A percentile compares a stretch with the other conserved stretches of the same genome.
These are phyloP conservation scores for Botrytis squamosa DNA, from an alignment of 2,329 filamentous ascomycete species.

Conservation along the genomic window DNA sequence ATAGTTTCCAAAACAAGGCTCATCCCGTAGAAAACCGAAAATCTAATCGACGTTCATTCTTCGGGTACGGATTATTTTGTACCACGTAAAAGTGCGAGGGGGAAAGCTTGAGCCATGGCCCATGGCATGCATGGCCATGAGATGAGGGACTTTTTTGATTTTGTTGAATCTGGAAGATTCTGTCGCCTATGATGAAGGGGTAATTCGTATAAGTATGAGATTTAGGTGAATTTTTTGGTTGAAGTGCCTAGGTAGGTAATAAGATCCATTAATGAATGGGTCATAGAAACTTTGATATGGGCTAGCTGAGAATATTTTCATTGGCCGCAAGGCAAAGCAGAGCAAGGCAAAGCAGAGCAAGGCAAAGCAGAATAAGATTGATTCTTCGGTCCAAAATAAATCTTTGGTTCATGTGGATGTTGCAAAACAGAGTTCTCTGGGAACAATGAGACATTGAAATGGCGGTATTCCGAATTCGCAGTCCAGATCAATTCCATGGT, in stretches of 20 bases:
- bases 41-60: slow-evolving; percentile 2
- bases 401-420: slow-evolving; percentile 12
- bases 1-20: slow-evolving; percentile 13
- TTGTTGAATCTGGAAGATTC: slow-evolving; percentile 11
- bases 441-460: slow-evolving; percentile 15
- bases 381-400: not conserved
- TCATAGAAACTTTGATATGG: not conserved
- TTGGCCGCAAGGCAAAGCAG: not conserved
- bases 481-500: not conserved
- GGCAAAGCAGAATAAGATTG: not conserved
- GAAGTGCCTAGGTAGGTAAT: not conserved
- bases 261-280: not conserved
- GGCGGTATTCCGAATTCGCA: slow-evolving; percentile 5
- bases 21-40: not conserved
- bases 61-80: not conserved
- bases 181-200: slow-evolving; percentile 15
- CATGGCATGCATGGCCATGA: not conserved
- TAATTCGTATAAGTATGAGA: slow-evolving; percentile 7
- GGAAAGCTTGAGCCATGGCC: not conserved
- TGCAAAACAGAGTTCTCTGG: not conserved
- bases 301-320: not conserved
- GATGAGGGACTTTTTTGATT: not conserved
- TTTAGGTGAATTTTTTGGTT: not conserved
- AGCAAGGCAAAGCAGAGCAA: not conserved
- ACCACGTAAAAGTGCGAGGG: not conserved